Percentiles rank a stretch among this genome's conserved stretches.
Conservation (phyloP, 345 rosid genomes). For the Physaria fendleri region DNA sequence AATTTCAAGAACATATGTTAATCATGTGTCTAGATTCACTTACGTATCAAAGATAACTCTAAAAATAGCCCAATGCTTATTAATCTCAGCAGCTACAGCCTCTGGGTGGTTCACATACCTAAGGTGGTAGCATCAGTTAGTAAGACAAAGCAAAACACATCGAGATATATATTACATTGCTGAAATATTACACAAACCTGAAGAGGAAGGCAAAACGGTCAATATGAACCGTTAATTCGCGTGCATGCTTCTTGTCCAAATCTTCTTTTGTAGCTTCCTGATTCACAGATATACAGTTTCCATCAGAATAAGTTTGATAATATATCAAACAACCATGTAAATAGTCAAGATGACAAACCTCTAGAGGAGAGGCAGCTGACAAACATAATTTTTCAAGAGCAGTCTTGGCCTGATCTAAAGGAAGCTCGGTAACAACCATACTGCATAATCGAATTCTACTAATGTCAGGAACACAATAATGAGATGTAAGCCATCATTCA, state of each 20-base stretch:
- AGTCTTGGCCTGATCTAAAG: slow-evolving; percentile 70
- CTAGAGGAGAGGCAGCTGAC: slow-evolving; percentile 80
- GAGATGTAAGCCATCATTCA: slow-evolving; percentile 11
- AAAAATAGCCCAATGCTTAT: slow-evolving; percentile 90
- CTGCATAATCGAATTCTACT: slow-evolving; percentile 43
- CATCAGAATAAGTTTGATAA: background rate
- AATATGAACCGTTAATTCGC: slow-evolving; percentile 86
- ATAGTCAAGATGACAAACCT: slow-evolving; percentile 43
- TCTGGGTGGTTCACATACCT: slow-evolving; percentile 95
- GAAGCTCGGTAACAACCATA: slow-evolving; percentile 92
- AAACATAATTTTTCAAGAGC: slow-evolving; percentile 80
- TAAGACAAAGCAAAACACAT: slow-evolving; percentile 10
- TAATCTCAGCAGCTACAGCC: slow-evolving; percentile 91
- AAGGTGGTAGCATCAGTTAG: slow-evolving; percentile 24
- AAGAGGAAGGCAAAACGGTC: slow-evolving; percentile 96
- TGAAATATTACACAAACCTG: slow-evolving; percentile 46
- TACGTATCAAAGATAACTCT: slow-evolving; percentile 87
- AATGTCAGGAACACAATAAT: slow-evolving; percentile 20
- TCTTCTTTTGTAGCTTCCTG: slow-evolving; percentile 75
- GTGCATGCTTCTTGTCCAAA: slow-evolving; percentile 81
- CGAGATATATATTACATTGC: background rate
- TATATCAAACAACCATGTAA: slow-evolving; percentile 5
- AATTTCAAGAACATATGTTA: slow-evolving; percentile 3
- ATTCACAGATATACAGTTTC: slow-evolving; percentile 3
- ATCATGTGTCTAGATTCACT: slow-evolving; percentile 30